Evolutionary conservation across 2,329 filamentous ascomycete species (phyloP).

Genomic region (Graphium sp.): DNA sequence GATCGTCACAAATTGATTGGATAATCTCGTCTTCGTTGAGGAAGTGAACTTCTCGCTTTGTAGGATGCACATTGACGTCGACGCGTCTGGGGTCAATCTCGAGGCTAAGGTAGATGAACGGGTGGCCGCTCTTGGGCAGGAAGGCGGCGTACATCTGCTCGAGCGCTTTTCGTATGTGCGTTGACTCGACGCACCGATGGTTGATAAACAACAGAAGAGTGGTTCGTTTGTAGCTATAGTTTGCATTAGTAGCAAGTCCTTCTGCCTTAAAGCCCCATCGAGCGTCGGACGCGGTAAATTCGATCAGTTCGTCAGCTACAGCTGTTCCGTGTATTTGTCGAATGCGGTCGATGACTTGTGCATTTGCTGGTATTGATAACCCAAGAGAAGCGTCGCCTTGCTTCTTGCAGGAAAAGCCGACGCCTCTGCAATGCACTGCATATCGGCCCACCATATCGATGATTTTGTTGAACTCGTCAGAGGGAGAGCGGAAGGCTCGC

Average conservation of each 20-base stretch:
- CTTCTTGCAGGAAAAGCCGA: conserved; percentile 94
- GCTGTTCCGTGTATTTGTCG: conserved; percentile 73
- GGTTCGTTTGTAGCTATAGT: conserved; percentile 85
- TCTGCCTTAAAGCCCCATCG: conserved; percentile 73
- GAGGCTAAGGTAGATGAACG: conserved; percentile 81
- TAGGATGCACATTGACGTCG: conserved; percentile 95
- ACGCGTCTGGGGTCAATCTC: conserved; percentile 85
- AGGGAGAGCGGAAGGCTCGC: conserved; percentile 74
- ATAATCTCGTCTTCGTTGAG: conserved; percentile 95
- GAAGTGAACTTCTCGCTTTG: conserved; percentile 93
- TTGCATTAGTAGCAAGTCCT: conserved; percentile 79
- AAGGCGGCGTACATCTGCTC: conserved; percentile 83
- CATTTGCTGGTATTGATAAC: conserved; percentile 59
- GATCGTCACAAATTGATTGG: conserved; percentile 64
- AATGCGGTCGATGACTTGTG: conserved; percentile 65
- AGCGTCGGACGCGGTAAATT: conserved; percentile 53
- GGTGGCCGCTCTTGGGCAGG: conserved; percentile 83
- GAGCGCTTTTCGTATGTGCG: conserved; percentile 70
- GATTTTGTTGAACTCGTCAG: conserved; percentile 96
- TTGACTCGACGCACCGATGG: conserved; percentile 82
- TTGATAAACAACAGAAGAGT: conserved; percentile 89
- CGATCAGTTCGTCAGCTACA: conserved; percentile 77
- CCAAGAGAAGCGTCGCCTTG: conserved; percentile 74
- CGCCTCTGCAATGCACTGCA: conserved; percentile 77
- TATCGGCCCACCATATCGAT: conserved; percentile 89